Conservation (phyloP, 345 rosid species). For the Aquilaria sinensis region DNA sequence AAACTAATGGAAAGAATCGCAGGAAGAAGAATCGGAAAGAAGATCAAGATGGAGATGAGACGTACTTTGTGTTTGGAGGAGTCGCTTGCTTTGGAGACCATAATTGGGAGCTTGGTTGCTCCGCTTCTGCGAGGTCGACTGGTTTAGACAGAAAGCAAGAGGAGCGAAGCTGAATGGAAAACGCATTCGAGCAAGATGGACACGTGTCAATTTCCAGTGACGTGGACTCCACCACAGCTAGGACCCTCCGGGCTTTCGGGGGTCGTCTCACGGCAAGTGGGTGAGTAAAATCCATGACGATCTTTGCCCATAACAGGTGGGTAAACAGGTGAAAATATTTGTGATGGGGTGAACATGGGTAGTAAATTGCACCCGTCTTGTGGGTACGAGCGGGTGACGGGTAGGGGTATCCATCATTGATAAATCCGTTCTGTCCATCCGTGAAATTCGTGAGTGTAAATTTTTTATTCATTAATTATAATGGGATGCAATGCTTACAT, state of each 20-base stretch:
- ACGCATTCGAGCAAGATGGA: not conserved
- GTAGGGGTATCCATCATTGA: too few relatives aligned
- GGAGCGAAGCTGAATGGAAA: slow-evolving; percentile 8
- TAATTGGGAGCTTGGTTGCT: slow-evolving; percentile 1
- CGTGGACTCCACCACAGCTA: slow-evolving; percentile 3
- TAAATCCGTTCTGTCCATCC: too few relatives aligned
- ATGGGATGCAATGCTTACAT: too few relatives aligned
- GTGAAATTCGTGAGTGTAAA: too few relatives aligned
- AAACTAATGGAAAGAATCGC: not conserved
- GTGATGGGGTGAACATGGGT: too few relatives aligned
- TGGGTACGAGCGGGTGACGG: too few relatives aligned
- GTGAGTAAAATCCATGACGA: too few relatives aligned
- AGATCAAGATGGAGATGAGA: slow-evolving; percentile 13
- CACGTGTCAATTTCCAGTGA: slow-evolving; percentile 10
- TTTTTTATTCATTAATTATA: too few relatives aligned
- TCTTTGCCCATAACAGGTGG: too few relatives aligned
- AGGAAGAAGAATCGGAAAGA: not conserved
- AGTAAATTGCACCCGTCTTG: too few relatives aligned
- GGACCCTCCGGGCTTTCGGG: not conserved
- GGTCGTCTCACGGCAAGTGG: not conserved
- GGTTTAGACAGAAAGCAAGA: not conserved
- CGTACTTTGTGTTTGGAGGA: slow-evolving; percentile 33
- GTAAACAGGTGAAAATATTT: too few relatives aligned
- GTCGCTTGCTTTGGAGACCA: slow-evolving; percentile 16
- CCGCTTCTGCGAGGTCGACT: slow-evolving; percentile 9